phyloP scores from a whole-genome alignment of 2,329 filamentous ascomycete species.

The Zymoseptoria ardabiliae region DNA sequence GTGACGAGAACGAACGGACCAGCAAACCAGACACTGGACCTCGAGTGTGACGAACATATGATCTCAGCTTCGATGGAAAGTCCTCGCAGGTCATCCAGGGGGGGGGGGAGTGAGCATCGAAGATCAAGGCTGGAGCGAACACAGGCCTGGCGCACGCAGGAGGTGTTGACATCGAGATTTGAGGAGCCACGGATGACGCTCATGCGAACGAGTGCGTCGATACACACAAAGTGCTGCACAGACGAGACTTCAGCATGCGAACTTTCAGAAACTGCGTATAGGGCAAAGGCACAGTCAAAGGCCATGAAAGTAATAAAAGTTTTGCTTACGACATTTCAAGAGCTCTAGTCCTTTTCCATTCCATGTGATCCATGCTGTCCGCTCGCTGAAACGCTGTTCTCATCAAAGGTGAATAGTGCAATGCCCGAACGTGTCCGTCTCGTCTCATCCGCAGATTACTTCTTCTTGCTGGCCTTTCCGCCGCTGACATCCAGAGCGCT shows the following conservation, averaged over 20 bases:
- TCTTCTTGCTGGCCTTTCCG: constrained; percentile 5
- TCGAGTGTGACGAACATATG: too few species aligned
- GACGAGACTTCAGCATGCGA: neutral
- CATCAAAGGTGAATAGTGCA: neutral
- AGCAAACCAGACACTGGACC: neutral
- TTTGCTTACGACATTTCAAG: neutral
- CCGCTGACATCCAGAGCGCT: constrained; percentile 40
- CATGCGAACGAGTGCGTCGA: neutral
- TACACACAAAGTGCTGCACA: neutral
- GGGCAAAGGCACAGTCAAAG: neutral
- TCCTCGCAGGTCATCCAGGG: too few species aligned
- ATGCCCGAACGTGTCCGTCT: neutral
- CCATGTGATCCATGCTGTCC: neutral
- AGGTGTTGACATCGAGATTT: too few species aligned
- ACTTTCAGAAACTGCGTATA: too few species aligned
- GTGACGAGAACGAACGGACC: neutral
- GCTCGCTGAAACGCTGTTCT: neutral
- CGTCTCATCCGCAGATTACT: neutral
- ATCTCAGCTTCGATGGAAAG: too few species aligned
- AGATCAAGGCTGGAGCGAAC: too few species aligned
- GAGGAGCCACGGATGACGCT: too few species aligned
- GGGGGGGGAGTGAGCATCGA: too few species aligned
- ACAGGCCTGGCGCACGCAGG: too few species aligned
- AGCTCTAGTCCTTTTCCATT: neutral
- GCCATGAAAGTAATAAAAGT: neutral